phyloP scores from a whole-genome alignment of 805 yeast species.

The Ogataea saltuana region DNA sequence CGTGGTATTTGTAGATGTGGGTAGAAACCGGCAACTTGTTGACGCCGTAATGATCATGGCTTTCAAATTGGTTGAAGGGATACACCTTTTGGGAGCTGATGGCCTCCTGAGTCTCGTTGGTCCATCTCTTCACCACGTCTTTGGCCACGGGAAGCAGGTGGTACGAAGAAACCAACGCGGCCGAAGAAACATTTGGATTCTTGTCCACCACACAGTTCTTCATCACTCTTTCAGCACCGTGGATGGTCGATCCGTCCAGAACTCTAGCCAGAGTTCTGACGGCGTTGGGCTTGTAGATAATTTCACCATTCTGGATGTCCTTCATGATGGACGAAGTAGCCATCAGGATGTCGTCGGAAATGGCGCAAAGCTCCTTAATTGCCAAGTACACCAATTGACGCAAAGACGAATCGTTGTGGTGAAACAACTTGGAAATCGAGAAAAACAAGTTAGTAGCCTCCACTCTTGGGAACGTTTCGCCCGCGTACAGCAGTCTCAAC shows the following conservation, averaged over 20 bases:
- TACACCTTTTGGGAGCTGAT: slow-evolving; percentile 61
- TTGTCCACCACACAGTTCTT: slow-evolving; percentile 90
- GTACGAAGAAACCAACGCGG: slow-evolving; percentile 91
- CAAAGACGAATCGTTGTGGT: slow-evolving; percentile 81
- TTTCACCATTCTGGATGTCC: slow-evolving; percentile 89
- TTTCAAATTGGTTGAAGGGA: slow-evolving; percentile 49
- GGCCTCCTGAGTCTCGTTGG: slow-evolving; percentile 94
- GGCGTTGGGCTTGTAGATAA: slow-evolving; percentile 89
- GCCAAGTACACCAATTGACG: slow-evolving; percentile 94
- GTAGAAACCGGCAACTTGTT: slow-evolving; percentile 66
- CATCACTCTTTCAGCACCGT: slow-evolving; percentile 88
- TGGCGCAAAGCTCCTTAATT: slow-evolving; percentile 82
- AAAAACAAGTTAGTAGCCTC: slow-evolving; percentile 94
- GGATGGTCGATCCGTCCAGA: slow-evolving; percentile 86
- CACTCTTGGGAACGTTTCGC: slow-evolving; percentile 81
- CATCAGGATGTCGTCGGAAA: slow-evolving; percentile 92
- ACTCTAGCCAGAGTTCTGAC: slow-evolving; percentile 89
- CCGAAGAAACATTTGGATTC: slow-evolving; percentile 84
- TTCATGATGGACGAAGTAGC: slow-evolving; percentile 98
- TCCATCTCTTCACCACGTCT: slow-evolving; percentile 90
- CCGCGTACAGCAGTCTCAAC: slow-evolving; percentile 77
- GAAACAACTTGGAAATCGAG: slow-evolving; percentile 91
- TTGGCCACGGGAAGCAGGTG: slow-evolving; percentile 86
- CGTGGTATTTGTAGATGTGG: slow-evolving; percentile 91
- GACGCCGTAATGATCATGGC: slow-evolving; percentile 57